These are phyloP conservation scores for Echites panduratus DNA, from an alignment of 257 asterid species.

Conservation along the genomic window DNA sequence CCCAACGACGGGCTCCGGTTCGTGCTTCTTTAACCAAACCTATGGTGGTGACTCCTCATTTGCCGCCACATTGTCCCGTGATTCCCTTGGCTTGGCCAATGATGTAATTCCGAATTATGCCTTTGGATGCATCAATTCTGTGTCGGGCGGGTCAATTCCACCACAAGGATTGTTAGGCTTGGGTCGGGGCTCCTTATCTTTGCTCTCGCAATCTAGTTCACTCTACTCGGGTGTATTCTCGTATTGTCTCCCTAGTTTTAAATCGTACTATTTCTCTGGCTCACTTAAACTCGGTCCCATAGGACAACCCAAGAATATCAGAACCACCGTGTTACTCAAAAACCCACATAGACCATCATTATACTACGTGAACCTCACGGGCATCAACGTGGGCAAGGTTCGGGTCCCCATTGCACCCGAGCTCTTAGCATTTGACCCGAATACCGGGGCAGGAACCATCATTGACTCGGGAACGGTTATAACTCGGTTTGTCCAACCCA, in stretches of 20 bases:
- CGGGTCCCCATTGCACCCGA: conserved; percentile 53
- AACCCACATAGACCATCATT: conserved; percentile 79
- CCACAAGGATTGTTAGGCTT: conserved; percentile 84
- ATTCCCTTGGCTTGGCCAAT: conserved; percentile 49
- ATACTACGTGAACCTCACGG: conserved; percentile 78
- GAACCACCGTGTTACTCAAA: conserved; percentile 69
- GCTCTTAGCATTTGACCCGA: conserved; percentile 55
- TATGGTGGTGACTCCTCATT: conserved; percentile 72
- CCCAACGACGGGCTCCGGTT: conserved; percentile 39
- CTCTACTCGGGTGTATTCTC: conserved; percentile 74
- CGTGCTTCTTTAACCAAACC: conserved; percentile 64
- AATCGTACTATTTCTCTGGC: conserved; percentile 77
- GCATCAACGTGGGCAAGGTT: conserved; percentile 65
- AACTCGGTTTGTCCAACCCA: conserved; percentile 62
- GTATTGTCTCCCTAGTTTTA: conserved; percentile 76
- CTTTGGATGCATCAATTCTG: conserved; percentile 64
- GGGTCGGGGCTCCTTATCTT: conserved; percentile 81
- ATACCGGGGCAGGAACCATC: conserved; percentile 74
- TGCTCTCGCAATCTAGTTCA: conserved; percentile 62
- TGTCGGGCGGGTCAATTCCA: conserved; percentile 58
- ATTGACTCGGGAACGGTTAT: conserved; percentile 93
- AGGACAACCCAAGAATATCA: conserved; percentile 71
- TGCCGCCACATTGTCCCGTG: conserved; percentile 60
- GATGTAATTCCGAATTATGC: conserved; percentile 55
- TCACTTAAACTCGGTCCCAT: conserved; percentile 77